A percentile compares a stretch with the other conserved stretches of the same genome.
These are phyloP conservation scores for Platanthera zijinensis DNA, from an alignment of 106 monocot species.

Conservation along the genomic window DNA sequence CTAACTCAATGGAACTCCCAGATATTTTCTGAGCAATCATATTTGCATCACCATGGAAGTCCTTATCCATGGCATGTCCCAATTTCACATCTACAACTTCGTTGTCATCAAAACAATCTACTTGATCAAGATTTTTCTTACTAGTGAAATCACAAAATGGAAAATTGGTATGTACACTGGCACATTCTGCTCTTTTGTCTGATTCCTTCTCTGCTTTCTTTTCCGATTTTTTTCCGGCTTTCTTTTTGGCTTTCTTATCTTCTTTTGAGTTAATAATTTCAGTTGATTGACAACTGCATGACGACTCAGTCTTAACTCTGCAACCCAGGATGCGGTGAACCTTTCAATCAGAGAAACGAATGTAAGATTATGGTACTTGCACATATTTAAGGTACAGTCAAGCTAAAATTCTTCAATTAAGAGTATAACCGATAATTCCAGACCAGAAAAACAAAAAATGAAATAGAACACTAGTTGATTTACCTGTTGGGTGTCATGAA, in stretches of 20 bases:
- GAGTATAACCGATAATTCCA: background rate
- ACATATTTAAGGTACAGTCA: background rate
- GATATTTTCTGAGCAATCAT: constrained; percentile 5
- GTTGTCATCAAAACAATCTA: constrained; percentile 13
- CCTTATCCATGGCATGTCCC: constrained; percentile 8
- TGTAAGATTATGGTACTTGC: background rate
- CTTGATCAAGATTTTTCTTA: constrained; percentile 12
- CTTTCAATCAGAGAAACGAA: constrained; percentile 22
- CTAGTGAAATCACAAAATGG: constrained; percentile 1
- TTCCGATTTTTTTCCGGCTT: too few species aligned
- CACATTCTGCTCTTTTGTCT: constrained; percentile 8
- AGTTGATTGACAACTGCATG: constrained; percentile 6
- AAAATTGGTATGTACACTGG: background rate
- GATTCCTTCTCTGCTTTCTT: background rate
- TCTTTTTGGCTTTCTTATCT: constrained; percentile 3
- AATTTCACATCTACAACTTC: constrained; percentile 4
- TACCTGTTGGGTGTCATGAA: constrained; percentile 47
- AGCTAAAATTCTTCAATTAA: background rate
- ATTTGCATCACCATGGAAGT: constrained; percentile 5
- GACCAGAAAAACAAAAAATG: background rate
- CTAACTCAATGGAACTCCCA: background rate
- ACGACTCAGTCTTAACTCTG: constrained; percentile 29
- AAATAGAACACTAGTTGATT: background rate
- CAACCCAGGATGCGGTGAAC: constrained; percentile 92
- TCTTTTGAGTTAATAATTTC: constrained; percentile 1